Evolutionary conservation across 495 filamentous ascomycete species (phyloP), one percentile per base, ranked within the genome.

Genomic region (Talaromyces nanjingensis): DNA sequence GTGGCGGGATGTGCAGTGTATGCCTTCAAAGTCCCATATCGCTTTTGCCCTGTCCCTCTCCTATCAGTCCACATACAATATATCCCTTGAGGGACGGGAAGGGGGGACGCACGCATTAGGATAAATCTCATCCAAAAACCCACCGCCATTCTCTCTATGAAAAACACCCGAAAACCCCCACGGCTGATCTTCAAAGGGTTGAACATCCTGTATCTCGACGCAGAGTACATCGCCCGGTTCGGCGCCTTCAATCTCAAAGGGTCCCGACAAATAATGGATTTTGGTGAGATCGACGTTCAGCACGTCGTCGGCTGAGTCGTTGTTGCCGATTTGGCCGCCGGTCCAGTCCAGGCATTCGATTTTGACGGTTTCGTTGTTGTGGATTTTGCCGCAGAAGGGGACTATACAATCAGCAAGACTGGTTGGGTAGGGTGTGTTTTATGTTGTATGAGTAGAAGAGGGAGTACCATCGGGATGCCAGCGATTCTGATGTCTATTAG

Each of bases 11-110:
- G 89, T 89, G 80, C 91, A 94, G 76, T 89, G 92, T 69, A 98
- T 96, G 64, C 93, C 93, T 70, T 96, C 92, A 65, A 98, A 97
- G 70, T 97, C 93, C 93, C 93, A 98, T 70, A 98, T 97, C 0
- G 93, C 93, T 71, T 94, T 94, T 16, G 91, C 91, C n/a, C 87
- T 89, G 66, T 27, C 5, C 25, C 14, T 25, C 29, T 31, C 29
- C 29, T 12, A 55, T 49, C 8, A 25, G 29, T 2, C 39, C 14
- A 18, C 6, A 0, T 6, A 7, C 4, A 27, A 27, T 27, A 27
- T 27, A 27, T 27, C 1, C 27, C 27, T 27, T 27, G 27, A 27
- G 7, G 4, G 11, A n/a, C 2, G 16, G 6, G 6, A 47, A 47
- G 9, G 18, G 11, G 16, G 33, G 52, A 18, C 69, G 83, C 22